A percentile compares a stretch with the other conserved stretches of the same genome.
Evolutionary conservation across 164 flowering plant genomes (phyloP).

Genomic region (Chimonanthus praecox): DNA sequence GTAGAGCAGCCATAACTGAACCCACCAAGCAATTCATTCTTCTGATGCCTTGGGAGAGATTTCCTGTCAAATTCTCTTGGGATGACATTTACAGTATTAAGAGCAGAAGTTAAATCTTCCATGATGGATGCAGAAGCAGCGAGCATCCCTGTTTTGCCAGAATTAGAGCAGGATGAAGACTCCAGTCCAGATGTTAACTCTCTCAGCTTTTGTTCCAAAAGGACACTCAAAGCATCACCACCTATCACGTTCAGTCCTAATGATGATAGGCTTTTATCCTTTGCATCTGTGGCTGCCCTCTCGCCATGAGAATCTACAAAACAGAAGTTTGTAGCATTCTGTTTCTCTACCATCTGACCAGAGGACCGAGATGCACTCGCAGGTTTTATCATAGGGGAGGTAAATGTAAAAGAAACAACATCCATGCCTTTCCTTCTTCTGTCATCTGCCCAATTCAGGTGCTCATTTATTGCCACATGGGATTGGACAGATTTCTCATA

Average conservation of each 20-base stretch:
- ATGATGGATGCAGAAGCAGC: constrained; percentile 22
- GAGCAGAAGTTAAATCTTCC: constrained; percentile 27
- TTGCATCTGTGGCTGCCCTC: constrained; percentile 21
- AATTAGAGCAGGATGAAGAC: constrained; percentile 31
- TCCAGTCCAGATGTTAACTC: constrained; percentile 52
- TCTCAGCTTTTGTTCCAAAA: constrained; percentile 75
- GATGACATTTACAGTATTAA: constrained; percentile 15
- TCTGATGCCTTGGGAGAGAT: constrained; percentile 10
- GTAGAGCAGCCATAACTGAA: constrained; percentile 24
- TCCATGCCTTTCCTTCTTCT: constrained; percentile 55
- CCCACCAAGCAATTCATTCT: constrained; percentile 15
- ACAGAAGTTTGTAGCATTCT: constrained; percentile 9
- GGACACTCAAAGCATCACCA: constrained; percentile 72
- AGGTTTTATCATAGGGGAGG: constrained; percentile 56
- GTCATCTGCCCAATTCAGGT: constrained; percentile 4
- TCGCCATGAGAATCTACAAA: constrained; percentile 30
- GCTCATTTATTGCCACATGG: constrained; percentile 9
- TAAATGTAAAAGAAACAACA: constrained; percentile 92
- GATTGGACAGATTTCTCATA: constrained; percentile 22
- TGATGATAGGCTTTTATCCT: constrained; percentile 26
- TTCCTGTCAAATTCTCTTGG: constrained; percentile 14
- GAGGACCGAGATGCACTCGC: constrained; percentile 22
- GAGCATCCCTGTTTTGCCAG: constrained; percentile 18
- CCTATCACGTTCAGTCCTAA: constrained; percentile 47
- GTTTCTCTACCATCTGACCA: constrained; percentile 17